phyloP scores from a whole-genome alignment of 306 rosid species.

The Alnus glutinosa region DNA sequence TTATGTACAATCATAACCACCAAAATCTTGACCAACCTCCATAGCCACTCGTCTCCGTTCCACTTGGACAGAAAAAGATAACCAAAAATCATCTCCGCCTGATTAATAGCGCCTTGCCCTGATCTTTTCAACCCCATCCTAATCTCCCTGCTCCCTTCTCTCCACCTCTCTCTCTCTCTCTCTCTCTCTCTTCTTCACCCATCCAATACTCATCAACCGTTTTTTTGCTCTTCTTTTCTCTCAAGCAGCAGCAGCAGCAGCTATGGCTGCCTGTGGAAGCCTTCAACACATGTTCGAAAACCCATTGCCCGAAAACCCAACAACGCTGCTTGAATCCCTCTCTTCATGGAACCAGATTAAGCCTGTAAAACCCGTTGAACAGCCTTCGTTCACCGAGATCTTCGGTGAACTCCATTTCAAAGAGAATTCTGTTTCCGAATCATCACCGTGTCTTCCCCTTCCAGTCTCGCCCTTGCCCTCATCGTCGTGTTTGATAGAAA shows the following conservation, averaged over 20 bases:
- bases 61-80: slow-evolving; percentile 21
- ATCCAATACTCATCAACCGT: slow-evolving; percentile 18
- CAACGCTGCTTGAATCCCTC: slow-evolving; percentile 59
- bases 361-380: slow-evolving; percentile 35
- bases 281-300: slow-evolving; percentile 72
- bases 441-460: slow-evolving; percentile 10
- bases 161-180: neutral
- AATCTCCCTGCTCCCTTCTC: slow-evolving; percentile 46
- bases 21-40: slow-evolving; percentile 40
- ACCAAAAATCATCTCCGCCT: slow-evolving; percentile 27
- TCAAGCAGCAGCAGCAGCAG: no score
- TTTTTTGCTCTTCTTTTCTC: neutral
- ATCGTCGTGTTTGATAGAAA: slow-evolving; percentile 24
- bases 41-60: slow-evolving; percentile 42
- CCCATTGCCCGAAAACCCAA: slow-evolving; percentile 56
- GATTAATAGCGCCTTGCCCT: slow-evolving; percentile 38
- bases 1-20: slow-evolving; percentile 36
- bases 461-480: slow-evolving; percentile 24
- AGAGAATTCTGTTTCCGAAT: slow-evolving; percentile 30
- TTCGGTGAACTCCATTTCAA: slow-evolving; percentile 87
- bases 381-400: slow-evolving; percentile 65
- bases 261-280: slow-evolving; percentile 56
- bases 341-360: slow-evolving; percentile 61
- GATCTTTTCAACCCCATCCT: slow-evolving; percentile 44
- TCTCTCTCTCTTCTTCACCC: slow-evolving; percentile 13